Evolutionary conservation across 2,329 filamentous ascomycete genomes (phyloP).

Genomic region (Aureobasidium sp.): DNA sequence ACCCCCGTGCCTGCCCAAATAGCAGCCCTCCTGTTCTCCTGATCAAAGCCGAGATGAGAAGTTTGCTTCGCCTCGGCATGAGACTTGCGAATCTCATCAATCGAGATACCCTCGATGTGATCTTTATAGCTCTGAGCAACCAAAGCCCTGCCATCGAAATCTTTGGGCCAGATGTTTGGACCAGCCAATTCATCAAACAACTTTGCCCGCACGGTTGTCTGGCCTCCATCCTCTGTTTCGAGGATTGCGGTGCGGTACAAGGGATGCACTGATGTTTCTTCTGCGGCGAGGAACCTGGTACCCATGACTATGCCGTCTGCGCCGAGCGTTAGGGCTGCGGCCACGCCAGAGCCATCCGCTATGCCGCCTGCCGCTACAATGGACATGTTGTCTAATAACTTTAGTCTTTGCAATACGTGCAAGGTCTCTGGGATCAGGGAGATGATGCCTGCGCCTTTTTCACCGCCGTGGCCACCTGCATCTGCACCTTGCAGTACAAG

Average conservation of each 20-base stretch:
- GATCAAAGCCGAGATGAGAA: constrained; percentile 39
- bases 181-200: constrained; percentile 47
- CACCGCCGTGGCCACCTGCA: constrained; percentile 56
- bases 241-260: constrained; percentile 42
- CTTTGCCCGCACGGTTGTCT: constrained; percentile 40
- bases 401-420: constrained; percentile 32
- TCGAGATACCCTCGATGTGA: constrained; percentile 28
- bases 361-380: constrained; percentile 49
- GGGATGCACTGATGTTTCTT: constrained; percentile 37
- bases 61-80: constrained; percentile 35
- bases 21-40: constrained; percentile 43
- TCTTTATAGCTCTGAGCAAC: constrained; percentile 45
- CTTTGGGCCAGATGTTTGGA: constrained; percentile 48
- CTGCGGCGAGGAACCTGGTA: constrained; percentile 51
- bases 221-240: constrained; percentile 41
- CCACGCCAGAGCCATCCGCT: constrained; percentile 44
- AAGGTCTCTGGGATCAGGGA: constrained; percentile 50
- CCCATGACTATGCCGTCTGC: constrained; percentile 50
- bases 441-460: constrained; percentile 46
- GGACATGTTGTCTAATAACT: constrained; percentile 11
- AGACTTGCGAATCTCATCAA: constrained; percentile 34
- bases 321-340: constrained; percentile 45
- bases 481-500: constrained; percentile 55
- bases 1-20: constrained; percentile 55
- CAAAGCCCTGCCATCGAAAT: constrained; percentile 50